Conservation (phyloP, 2,329 filamentous ascomycete genomes). For the Monilinia laxa region DNA sequence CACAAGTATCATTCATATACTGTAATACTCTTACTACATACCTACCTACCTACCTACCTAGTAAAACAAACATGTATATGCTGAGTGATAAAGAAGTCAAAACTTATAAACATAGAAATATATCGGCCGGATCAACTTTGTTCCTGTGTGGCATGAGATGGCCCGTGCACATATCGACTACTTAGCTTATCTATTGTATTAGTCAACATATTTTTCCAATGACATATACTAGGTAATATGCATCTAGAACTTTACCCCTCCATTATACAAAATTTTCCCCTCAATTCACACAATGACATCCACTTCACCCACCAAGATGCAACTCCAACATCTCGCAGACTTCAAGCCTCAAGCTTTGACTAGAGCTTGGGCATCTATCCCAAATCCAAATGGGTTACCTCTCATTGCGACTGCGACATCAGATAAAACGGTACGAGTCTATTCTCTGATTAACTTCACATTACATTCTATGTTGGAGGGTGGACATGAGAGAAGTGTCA, state of each 20-base stretch:
- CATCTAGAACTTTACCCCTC: conserved; percentile 21
- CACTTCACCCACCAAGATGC: background rate
- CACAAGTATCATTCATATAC: too few relatives aligned
- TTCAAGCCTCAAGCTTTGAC: conserved; percentile 55
- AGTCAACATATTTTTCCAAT: conserved; percentile 3
- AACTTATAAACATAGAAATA: background rate
- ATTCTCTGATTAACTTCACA: conserved; percentile 78
- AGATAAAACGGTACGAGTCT: conserved; percentile 83
- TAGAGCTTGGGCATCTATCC: conserved; percentile 81
- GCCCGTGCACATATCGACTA: background rate
- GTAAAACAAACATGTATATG: too few relatives aligned
- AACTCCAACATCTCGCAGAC: conserved; percentile 34
- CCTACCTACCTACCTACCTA: too few relatives aligned
- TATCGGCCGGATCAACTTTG: conserved; percentile 3
- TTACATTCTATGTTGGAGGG: conserved; percentile 78
- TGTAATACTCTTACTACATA: too few relatives aligned
- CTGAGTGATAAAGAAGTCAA: background rate
- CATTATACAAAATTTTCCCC: conserved; percentile 21
- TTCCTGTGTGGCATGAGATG: background rate
- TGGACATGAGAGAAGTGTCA: conserved; percentile 88
- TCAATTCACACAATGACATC: background rate
- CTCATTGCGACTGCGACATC: conserved; percentile 86
- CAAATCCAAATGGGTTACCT: conserved; percentile 77
- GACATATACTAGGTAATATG: background rate
- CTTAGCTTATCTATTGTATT: background rate